These are phyloP conservation scores for Populus nigra DNA, from an alignment of 345 rosid genomes.

Conservation along the genomic window DNA sequence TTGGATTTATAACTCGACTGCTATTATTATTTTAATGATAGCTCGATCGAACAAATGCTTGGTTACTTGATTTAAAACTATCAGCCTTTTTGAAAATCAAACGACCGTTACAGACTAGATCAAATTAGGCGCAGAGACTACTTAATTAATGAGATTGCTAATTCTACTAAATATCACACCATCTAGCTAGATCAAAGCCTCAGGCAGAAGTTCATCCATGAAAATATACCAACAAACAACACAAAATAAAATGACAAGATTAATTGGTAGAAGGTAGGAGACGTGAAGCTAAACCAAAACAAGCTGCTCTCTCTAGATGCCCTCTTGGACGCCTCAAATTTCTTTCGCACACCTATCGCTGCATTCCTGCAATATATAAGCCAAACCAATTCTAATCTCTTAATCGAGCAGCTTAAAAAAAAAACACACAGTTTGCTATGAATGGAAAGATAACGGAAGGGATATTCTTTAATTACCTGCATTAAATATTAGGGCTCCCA, in stretches of 20 bases:
- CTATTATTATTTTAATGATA: neutral
- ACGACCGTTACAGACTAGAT: neutral
- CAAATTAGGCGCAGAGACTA: neutral
- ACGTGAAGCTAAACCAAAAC: neutral
- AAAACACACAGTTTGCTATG: neutral
- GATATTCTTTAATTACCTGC: slow-evolving; percentile 31
- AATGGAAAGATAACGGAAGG: neutral
- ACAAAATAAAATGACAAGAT: neutral
- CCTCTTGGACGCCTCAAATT: neutral
- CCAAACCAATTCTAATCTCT: neutral
- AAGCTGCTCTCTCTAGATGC: neutral
- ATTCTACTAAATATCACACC: neutral
- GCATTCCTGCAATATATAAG: neutral
- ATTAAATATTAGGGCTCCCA: slow-evolving; percentile 43
- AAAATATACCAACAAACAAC: neutral
- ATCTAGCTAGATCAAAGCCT: neutral
- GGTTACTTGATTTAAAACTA: neutral
- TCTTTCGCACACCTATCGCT: neutral
- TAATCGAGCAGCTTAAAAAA: neutral
- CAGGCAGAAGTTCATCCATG: neutral
- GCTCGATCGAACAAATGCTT: neutral
- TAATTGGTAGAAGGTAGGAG: neutral
- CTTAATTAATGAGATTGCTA: neutral
- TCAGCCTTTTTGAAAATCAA: neutral
- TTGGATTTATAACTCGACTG: neutral